A percentile compares a stretch with the other conserved stretches of the same genome.
Evolutionary conservation across 495 filamentous ascomycete species (phyloP).

Genomic region (Neurospora hispaniola): DNA sequence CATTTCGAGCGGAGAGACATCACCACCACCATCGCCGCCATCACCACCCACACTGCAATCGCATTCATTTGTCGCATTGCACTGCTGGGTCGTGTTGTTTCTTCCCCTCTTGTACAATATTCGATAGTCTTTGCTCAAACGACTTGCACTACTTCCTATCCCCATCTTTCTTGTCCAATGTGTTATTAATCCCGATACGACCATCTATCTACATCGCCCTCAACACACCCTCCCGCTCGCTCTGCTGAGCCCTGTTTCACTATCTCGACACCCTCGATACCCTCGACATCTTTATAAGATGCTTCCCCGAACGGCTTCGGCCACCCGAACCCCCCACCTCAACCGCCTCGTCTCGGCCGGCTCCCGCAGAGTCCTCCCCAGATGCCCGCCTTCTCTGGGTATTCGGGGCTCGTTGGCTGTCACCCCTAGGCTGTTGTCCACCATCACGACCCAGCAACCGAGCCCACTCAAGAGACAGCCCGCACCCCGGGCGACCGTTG

Average conservation of each 20-base stretch:
- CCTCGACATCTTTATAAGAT: conserved; percentile 9
- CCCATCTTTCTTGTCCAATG: conserved; percentile 12
- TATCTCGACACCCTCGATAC: conserved; percentile 3
- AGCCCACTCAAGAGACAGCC: conserved; percentile 24
- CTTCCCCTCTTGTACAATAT: not conserved
- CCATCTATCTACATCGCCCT: not conserved
- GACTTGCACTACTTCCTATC: not conserved
- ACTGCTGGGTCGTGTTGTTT: not conserved
- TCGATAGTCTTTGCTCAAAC: not conserved
- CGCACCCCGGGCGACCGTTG: conserved; percentile 14
- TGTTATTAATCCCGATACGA: conserved; percentile 2
- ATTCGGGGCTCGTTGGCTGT: not conserved
- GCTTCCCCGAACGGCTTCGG: conserved; percentile 16
- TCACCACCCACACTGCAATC: not conserved
- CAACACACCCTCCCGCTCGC: not conserved
- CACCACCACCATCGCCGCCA: not conserved
- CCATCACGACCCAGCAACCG: conserved; percentile 14
- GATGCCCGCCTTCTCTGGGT: conserved; percentile 6
- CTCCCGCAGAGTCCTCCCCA: not conserved
- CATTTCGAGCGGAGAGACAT: not conserved
- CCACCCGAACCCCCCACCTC: conserved; percentile 11
- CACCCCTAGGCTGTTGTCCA: conserved; percentile 7
- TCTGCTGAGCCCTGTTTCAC: not conserved
- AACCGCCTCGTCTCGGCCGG: conserved; percentile 11
- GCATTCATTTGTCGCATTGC: not conserved